phyloP scores from a whole-genome alignment of 1,284 basidiomycete species.

The Ceratobasidium sp. region DNA sequence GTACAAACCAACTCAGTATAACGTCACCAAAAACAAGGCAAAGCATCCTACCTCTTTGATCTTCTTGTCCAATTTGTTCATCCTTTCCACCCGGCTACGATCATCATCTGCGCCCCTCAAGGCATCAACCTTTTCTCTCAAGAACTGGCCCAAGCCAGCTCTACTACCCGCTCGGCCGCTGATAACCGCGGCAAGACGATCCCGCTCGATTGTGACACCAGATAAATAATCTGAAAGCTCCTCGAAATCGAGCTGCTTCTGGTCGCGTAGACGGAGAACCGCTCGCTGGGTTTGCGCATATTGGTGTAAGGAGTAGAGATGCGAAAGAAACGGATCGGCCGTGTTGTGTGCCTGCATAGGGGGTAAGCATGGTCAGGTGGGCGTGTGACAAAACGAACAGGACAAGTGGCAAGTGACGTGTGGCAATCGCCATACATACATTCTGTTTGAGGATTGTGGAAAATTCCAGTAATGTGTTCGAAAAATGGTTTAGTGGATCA shows the following conservation, averaged over 20 bases:
- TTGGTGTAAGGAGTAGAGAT: constrained; percentile 87
- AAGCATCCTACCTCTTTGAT: constrained; percentile 84
- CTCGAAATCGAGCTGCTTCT: constrained; percentile 99
- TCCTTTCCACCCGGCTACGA: constrained; percentile 88
- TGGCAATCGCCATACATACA: constrained; percentile 58
- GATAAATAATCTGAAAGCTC: constrained; percentile 96
- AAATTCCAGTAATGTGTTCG: constrained; percentile 93
- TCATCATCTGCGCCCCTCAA: constrained; percentile 94
- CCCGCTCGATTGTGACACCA: constrained; percentile 89
- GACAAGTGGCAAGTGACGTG: background rate
- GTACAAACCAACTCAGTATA: constrained; percentile 18
- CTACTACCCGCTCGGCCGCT: constrained; percentile 80
- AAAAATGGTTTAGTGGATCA: constrained; percentile 94
- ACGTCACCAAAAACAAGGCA: background rate
- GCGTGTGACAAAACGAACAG: constrained; percentile 22
- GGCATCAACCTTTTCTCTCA: constrained; percentile 94
- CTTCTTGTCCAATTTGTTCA: constrained; percentile 90
- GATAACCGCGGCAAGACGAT: constrained; percentile 87
- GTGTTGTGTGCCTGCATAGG: constrained; percentile 77
- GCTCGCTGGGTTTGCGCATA: constrained; percentile 91
- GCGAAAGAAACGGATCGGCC: constrained; percentile 86
- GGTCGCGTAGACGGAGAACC: constrained; percentile 93
- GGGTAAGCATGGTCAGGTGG: constrained; percentile 38
- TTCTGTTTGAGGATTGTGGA: constrained; percentile 85
- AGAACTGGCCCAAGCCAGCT: constrained; percentile 83